phyloP scores from a whole-genome alignment of 2,329 filamentous ascomycete genomes.

The Fusarium sp. region DNA sequence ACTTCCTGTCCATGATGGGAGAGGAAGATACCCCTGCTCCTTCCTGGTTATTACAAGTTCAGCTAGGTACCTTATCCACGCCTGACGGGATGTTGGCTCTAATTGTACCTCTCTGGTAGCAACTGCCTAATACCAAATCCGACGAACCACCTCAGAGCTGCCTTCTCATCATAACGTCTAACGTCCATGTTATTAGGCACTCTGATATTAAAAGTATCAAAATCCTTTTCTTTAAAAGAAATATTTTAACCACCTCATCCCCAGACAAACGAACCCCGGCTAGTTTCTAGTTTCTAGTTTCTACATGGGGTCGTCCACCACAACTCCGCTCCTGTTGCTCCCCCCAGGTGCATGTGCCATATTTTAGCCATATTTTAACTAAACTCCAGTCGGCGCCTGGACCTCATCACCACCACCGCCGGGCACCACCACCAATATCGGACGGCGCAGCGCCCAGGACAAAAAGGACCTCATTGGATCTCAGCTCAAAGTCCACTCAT shows the following conservation, averaged over 20 bases:
- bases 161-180: too few species aligned
- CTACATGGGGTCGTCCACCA: constrained; percentile 8
- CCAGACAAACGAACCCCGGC: constrained; percentile 17
- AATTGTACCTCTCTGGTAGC: not conserved
- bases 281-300: constrained; percentile 16
- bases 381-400: constrained; percentile 33
- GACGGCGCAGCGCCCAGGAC: constrained; percentile 38
- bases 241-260: not conserved
- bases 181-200: too few species aligned
- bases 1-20: not conserved
- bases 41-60: constrained; percentile 9
- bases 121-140: not conserved
- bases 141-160: not conserved
- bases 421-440: constrained; percentile 31
- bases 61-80: constrained; percentile 2
- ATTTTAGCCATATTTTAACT: constrained; percentile 12
- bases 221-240: too few species aligned
- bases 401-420: constrained; percentile 23
- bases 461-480: constrained; percentile 20
- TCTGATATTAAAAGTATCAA: not conserved
- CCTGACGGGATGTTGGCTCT: constrained; percentile 10
- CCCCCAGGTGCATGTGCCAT: constrained; percentile 16
- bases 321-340: constrained; percentile 2
- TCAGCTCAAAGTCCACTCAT: constrained; percentile 34
- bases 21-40: constrained; percentile 13